Percentiles rank a stretch among this genome's conserved stretches.
Conservation (phyloP, 768 basidiomycete genomes). For the Cyathus striatus region DNA sequence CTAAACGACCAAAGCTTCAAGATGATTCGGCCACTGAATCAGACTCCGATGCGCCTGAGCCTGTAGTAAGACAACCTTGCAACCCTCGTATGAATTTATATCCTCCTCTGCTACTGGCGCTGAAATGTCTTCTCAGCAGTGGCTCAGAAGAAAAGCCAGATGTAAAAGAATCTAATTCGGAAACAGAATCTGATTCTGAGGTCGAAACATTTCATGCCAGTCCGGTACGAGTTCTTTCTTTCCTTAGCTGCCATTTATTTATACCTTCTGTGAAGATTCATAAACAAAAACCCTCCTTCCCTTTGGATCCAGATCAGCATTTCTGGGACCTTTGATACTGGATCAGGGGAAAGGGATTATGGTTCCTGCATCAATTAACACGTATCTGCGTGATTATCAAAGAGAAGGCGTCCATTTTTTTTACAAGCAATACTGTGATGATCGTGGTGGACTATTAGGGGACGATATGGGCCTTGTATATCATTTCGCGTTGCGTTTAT, state of each 20-base stretch:
- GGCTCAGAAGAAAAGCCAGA: too few relatives aligned
- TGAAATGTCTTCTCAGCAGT: too few relatives aligned
- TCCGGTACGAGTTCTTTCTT: slow-evolving; percentile 12
- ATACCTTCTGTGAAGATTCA: slow-evolving; percentile 22
- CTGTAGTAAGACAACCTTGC: background rate
- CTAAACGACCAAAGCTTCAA: slow-evolving; percentile 5
- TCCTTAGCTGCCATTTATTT: slow-evolving; percentile 2
- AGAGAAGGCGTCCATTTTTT: slow-evolving; percentile 83
- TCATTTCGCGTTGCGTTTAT: slow-evolving; percentile 2
- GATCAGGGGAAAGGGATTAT: slow-evolving; percentile 38
- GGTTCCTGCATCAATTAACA: slow-evolving; percentile 72
- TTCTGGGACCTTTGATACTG: slow-evolving; percentile 44
- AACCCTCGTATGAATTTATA: slow-evolving; percentile 1
- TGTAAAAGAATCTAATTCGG: slow-evolving; percentile 2
- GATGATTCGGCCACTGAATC: slow-evolving; percentile 38
- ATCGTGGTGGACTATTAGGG: slow-evolving; percentile 77
- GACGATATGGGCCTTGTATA: slow-evolving; percentile 91
- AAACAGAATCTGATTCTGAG: slow-evolving; percentile 19
- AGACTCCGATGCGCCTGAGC: slow-evolving; percentile 22
- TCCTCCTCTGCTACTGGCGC: too few relatives aligned
- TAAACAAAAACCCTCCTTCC: slow-evolving; percentile 51
- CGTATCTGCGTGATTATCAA: slow-evolving; percentile 87
- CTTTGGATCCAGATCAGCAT: slow-evolving; percentile 37
- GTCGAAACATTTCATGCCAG: slow-evolving; percentile 18
- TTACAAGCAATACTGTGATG: slow-evolving; percentile 62